phyloP scores from a whole-genome alignment of 1,139 yeast genomes.

The Ogataea hybrid region DNA sequence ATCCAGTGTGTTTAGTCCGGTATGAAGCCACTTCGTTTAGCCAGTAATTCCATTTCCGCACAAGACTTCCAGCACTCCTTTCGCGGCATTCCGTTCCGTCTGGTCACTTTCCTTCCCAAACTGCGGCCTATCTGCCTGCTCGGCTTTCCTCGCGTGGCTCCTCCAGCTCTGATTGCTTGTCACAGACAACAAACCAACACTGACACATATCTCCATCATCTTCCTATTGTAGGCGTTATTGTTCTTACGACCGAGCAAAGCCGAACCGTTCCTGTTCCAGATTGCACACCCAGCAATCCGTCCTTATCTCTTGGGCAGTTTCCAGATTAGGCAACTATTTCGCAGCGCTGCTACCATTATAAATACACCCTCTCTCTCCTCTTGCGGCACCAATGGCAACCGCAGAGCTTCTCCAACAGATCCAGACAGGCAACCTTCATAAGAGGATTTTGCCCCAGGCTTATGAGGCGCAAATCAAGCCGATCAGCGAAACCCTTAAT shows the following conservation, averaged over 20 bases:
- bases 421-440: conserved; percentile 24
- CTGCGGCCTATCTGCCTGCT: background rate
- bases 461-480: conserved; percentile 26
- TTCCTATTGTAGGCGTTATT: background rate
- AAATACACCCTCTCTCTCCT: conserved; percentile 1
- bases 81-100: no score
- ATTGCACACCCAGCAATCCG: background rate
- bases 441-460: conserved; percentile 19
- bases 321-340: conserved; percentile 9
- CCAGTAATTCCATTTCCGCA: no score
- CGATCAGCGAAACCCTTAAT: conserved; percentile 22
- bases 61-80: no score
- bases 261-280: conserved; percentile 8
- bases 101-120: no score
- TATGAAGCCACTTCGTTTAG: no score
- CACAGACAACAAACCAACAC: background rate
- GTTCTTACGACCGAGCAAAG: conserved; percentile 2
- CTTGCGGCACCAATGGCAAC: conserved; percentile 22
- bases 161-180: background rate
- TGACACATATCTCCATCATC: background rate
- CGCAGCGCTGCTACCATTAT: background rate
- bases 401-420: conserved; percentile 24
- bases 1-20: no score
- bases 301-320: conserved; percentile 10
- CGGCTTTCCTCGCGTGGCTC: background rate